Base-by-base conservation (phyloP, 225 moss, liverwort and hornwort genomes). In the Physcomitrellopsis africana region DNA sequence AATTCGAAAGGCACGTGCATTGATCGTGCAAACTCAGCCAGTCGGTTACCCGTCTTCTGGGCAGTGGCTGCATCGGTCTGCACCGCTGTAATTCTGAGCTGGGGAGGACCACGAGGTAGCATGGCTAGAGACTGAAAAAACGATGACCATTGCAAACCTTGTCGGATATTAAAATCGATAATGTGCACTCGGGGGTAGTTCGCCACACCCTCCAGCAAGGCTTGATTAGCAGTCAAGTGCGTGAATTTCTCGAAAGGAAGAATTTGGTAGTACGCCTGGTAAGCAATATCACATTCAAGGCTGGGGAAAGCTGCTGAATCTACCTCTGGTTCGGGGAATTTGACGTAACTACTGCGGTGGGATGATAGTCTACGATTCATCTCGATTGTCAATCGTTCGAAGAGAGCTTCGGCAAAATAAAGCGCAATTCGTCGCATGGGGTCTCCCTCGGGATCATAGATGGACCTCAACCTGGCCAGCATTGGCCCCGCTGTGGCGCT, bases 351-450 rank as follows among this genome's bases (percentile, higher is more conserved):
- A 3, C 41, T 12, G 16, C 54, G 17, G 2, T 20, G 19, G 51
- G 55, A 11, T 12, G 53, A 52, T 11, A 53, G 63, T 6, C 52
- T 59, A 17, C 55, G 29, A 67, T 64, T 70, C 68, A 69, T 73
- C 41, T 77, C 73, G 29, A 15, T 77, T 4, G 77, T 73, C 61
- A 82, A 60, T 16, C 83, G 79, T 8, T 79, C 79, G 24, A 70
- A 67, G 2, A 92, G 83, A 0, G 86, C 92, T 12, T 86, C 86
- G 49, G 79, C 84, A 51, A 92, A 92, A 57, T 86, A 88, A 0
- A 84, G 82, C 11, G 92, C 89, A 43, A 92, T 84, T 32, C 92
- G 62, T 56, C 90, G 86, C 86, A 92, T 89, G 63, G 89, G 86
- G 63, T 82, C 82, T 9, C 92, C 92, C 49, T 59, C 66, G 0